Base-by-base conservation (phyloP, 140 eudicot genomes). In the Erigeron philadelphicus region DNA sequence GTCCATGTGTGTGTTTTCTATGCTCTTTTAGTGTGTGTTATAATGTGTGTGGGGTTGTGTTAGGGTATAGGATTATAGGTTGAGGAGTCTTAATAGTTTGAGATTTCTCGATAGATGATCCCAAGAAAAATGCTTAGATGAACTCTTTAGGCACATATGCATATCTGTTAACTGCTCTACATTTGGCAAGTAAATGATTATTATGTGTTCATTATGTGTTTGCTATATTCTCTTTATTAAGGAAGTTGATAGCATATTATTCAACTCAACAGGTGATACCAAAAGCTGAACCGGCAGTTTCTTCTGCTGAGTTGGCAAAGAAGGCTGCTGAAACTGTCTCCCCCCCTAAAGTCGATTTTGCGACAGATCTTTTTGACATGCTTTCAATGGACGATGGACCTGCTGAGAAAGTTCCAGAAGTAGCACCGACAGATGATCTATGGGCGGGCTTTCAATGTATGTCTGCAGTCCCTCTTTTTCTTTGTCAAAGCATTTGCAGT, bases 391-490 rank as follows among this genome's bases (percentile, higher is more conserved):
- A 90, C n/a, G 81, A 72, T 61, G 80, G 9, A 69, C 80, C 91
- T 65, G 67, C 81, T 70, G 97, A 83, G 76, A 87, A 79, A 72
- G 75, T 63, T 72, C 74, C 84, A 19, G 87, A 72, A 68, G 78
- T 66, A 61, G 79, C 87, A 45, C 79, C 85, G 60, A 66, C 82
- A 42, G 95, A 90, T 72, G 97, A 87, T 76, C 46, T 81, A 44
- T 87, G 97, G 97, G 95, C 95, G 17, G 94, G 93, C 57, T 90
- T 90, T 78, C 97, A 90, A 76, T 83, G 97, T 90, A 87, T n/a
- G 85, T 74, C 43, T 61, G 9, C 15, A 23, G 8, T 47, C 67
- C 67, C 21, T 56, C 68, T 59, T 31, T 31, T 31, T 31, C 38
- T 31, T 31, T 31, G 38, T 31, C 38, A 31, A 31, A 31, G 38